A percentile compares a stretch with the other conserved stretches of the same genome.
Evolutionary conservation across 306 rosid genomes (phyloP).

Genomic region (Medicago arabica): DNA sequence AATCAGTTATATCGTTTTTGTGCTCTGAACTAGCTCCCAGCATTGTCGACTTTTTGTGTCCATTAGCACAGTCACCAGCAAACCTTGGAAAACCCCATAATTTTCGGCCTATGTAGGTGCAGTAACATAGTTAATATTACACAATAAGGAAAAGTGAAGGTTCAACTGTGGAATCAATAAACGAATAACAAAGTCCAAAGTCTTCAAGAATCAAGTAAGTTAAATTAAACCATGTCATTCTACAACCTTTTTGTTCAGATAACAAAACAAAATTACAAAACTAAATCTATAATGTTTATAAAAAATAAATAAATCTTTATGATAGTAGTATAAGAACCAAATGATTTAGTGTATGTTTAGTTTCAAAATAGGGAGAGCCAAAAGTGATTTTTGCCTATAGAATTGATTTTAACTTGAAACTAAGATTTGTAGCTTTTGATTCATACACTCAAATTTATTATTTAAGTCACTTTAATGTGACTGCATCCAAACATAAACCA

Average conservation of each 20-base stretch:
- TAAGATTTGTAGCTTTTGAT: no score
- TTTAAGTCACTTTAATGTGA: no score
- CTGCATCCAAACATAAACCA: no score
- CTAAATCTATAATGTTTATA: no score
- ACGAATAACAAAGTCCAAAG: not conserved
- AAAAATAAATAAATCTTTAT: no score
- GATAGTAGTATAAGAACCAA: no score
- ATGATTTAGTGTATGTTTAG: no score
- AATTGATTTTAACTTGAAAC: no score
- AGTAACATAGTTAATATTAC: constrained; percentile 13
- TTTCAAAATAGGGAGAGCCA: no score
- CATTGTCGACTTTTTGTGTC: constrained; percentile 61
- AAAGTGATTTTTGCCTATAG: no score
- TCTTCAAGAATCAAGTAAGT: constrained; percentile 20
- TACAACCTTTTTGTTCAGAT: not conserved
- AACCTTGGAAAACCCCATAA: constrained; percentile 95
- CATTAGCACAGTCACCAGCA: constrained; percentile 91
- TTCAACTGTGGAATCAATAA: constrained; percentile 28
- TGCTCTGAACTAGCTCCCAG: constrained; percentile 68
- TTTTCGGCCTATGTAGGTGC: constrained; percentile 65
- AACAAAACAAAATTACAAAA: not conserved
- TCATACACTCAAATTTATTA: no score
- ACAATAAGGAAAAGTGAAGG: not conserved
- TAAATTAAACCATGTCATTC: not conserved
- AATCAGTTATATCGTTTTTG: constrained; percentile 79